Percentiles rank a stretch among this genome's conserved stretches.
phyloP scores from a whole-genome alignment of 768 basidiomycete species.

The Boletus patriciae region DNA sequence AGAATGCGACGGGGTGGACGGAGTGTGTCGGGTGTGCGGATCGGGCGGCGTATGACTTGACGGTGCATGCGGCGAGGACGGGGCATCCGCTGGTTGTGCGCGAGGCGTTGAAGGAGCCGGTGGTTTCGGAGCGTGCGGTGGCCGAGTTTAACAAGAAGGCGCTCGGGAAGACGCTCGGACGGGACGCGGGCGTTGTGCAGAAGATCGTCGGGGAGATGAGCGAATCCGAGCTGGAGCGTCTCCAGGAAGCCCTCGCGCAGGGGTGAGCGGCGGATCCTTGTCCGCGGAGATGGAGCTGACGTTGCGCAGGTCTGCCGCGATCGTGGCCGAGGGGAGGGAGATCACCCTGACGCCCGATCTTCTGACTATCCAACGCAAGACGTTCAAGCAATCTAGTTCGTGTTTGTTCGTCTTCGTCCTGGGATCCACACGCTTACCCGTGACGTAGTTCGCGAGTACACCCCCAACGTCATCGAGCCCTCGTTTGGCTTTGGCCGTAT shows the following conservation, averaged over 20 bases:
- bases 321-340: constrained; percentile 62
- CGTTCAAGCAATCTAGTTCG: constrained; percentile 84
- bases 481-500: constrained; percentile 98
- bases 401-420: constrained; percentile 12
- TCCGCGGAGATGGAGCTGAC: constrained; percentile 11
- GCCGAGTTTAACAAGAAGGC: constrained; percentile 84
- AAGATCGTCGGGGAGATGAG: constrained; percentile 64
- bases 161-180: constrained; percentile 87
- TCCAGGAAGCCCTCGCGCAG: constrained; percentile 71
- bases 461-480: constrained; percentile 97
- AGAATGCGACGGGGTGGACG: constrained; percentile 85
- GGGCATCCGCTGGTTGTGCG: constrained; percentile 84
- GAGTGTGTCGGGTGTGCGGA: constrained; percentile 99
- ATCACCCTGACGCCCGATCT: constrained; percentile 73
- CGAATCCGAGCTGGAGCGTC: constrained; percentile 58
- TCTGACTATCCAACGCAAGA: constrained; percentile 77
- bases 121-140: constrained; percentile 76
- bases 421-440: constrained; percentile 16
- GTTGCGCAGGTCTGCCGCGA: constrained; percentile 48
- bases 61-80: constrained; percentile 83
- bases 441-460: constrained; percentile 84
- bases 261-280: constrained; percentile 50
- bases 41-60: constrained; percentile 94
- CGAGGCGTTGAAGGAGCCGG: constrained; percentile 81
- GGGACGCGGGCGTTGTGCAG: constrained; percentile 68